Base-by-base conservation (phyloP, 352 stramenopile genomes). In the Globisporangium sylvaticum region DNA sequence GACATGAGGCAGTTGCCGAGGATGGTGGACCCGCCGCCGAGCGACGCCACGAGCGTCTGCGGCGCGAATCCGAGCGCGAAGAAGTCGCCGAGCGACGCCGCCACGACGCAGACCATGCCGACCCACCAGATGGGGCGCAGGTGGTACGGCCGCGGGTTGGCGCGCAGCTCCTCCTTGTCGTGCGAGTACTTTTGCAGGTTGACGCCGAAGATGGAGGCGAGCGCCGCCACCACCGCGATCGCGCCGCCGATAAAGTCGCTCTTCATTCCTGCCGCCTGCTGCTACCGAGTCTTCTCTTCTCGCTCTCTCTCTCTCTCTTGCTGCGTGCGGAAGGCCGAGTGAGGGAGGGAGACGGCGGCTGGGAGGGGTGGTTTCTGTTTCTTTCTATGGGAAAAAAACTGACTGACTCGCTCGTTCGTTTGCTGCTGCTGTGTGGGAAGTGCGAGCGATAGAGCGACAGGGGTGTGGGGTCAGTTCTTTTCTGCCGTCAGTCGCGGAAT, bases 161-260 rank as follows among this genome's bases (percentile, higher is more conserved):
- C 75, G 22, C 83, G 83, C 62, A 79, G 66, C 58, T 90, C 88
- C 66, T 97, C 90, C 68, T 91, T 87, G 70, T 94, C 83, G 63
- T 96, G 89, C 57, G 82, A 94, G 67, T 95, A 95, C 75, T 97
- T 97, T 72, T 97, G 89, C 65, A 96, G 73, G 67, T 97, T 97
- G 10, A 96, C 88, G 55, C 90, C 90, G 48, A 97, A 92, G 79
- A 96, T 97, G 65, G 88, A 95, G 54, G 86, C 75, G 56, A 96
- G 75, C 2, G 88, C 74, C n/a, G 83, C 82, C 27, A 81, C 65
- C 15, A 97, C 81, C 58, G 83, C 84, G 68, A 97, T 88, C 34
- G 77, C 70, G 39, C 86, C 90, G 67, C 89, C 90, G 62, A 96
- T 81, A 62, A 90, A 75, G 67, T 88, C 81, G 74, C 72, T 88